Conservation (phyloP, 2,329 filamentous ascomycete genomes). For the Pseudogymnoascus sp. region DNA sequence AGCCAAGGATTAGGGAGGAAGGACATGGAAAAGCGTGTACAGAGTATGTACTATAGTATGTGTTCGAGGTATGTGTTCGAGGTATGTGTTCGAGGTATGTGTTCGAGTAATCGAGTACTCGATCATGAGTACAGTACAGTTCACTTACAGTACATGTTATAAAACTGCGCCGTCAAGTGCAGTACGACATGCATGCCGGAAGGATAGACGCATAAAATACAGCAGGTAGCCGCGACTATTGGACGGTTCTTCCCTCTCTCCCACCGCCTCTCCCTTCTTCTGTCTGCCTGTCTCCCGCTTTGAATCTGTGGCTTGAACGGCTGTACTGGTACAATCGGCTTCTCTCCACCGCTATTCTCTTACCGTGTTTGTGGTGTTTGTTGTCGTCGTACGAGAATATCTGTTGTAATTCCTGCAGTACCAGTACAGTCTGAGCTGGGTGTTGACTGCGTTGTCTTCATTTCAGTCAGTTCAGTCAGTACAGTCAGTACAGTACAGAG, state of each 20-base stretch:
- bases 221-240: neutral
- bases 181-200: neutral
- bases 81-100: too few relatives aligned
- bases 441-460: neutral
- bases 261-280: neutral
- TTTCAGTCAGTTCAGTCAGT: neutral
- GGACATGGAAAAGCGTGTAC: neutral
- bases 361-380: neutral
- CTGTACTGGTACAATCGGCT: neutral
- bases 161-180: neutral
- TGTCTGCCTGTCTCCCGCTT: neutral
- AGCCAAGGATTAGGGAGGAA: neutral
- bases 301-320: neutral
- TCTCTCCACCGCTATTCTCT: neutral
- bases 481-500: neutral
- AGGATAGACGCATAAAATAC: neutral
- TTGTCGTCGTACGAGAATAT: neutral
- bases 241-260: neutral
- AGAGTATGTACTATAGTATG: neutral
- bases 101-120: neutral
- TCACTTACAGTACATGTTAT: neutral
- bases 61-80: too few relatives aligned
- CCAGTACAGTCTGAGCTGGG: neutral
- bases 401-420: neutral
- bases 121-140: neutral